Evolutionary conservation across 768 basidiomycete species (phyloP).

Genomic region (Leccinum broughii): DNA sequence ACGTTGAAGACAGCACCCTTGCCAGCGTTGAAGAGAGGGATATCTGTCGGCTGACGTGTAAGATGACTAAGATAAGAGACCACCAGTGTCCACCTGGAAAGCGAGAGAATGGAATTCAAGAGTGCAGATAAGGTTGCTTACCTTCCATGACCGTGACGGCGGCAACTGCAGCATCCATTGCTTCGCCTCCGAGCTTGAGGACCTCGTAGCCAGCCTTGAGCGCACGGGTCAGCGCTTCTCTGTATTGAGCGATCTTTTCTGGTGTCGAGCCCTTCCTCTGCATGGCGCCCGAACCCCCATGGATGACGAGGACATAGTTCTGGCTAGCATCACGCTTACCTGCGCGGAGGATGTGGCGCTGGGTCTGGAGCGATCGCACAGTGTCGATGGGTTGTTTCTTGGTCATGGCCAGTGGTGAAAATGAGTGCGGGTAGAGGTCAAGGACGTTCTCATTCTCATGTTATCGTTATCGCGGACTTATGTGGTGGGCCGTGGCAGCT

Average conservation of each 20-base stretch:
- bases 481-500: too few species aligned
- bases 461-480: neutral
- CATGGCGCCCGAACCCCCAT: conserved; percentile 82
- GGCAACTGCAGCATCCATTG: conserved; percentile 79
- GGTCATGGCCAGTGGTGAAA: conserved; percentile 7
- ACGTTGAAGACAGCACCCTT: conserved; percentile 84
- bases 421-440: neutral
- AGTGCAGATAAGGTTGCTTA: conserved; percentile 22
- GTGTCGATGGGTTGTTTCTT: neutral
- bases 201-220: conserved; percentile 63
- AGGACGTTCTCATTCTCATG: neutral
- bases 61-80: conserved; percentile 5
- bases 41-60: conserved; percentile 44
- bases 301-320: conserved; percentile 59
- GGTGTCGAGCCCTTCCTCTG: conserved; percentile 55
- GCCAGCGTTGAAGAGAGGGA: conserved; percentile 74
- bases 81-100: neutral
- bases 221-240: conserved; percentile 51
- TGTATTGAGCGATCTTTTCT: conserved; percentile 59
- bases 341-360: conserved; percentile 4
- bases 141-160: conserved; percentile 77
- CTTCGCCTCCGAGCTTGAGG: conserved; percentile 68
- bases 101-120: neutral
- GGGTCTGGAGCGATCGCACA: neutral
- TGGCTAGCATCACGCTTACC: conserved; percentile 7